Evolutionary conservation across 495 filamentous ascomycete species (phyloP).

Genomic region (Penicillium goetzii): DNA sequence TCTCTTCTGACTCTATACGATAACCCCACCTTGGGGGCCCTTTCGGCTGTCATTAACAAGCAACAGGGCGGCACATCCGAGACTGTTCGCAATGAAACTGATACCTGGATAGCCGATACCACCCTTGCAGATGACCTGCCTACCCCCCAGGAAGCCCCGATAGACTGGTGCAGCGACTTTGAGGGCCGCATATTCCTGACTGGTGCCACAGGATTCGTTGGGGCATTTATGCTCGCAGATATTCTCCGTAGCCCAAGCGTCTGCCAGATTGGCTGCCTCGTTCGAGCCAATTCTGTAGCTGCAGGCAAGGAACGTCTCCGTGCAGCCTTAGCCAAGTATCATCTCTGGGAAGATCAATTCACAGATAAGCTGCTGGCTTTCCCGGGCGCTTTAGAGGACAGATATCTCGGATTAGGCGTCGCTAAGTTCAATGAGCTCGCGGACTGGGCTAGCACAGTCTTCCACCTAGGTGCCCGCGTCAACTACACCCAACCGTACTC

Average conservation of each 20-base stretch:
- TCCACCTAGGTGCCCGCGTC: conserved; percentile 25
- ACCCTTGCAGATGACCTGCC: conserved; percentile 13
- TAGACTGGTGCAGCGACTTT: conserved; percentile 21
- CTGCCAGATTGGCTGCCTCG: conserved; percentile 11
- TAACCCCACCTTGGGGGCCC: background rate
- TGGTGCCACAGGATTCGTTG: conserved; percentile 79
- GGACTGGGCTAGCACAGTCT: conserved; percentile 27
- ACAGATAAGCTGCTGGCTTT: conserved; percentile 16
- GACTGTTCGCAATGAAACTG: conserved; percentile 12
- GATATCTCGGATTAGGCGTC: conserved; percentile 8
- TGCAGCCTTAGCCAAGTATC: conserved; percentile 14
- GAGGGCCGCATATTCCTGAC: conserved; percentile 63
- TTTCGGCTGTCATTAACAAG: conserved; percentile 2
- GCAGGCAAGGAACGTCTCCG: conserved; percentile 9
- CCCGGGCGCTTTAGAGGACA: conserved; percentile 15
- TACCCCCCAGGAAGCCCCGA: background rate
- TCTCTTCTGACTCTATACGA: conserved; percentile 19
- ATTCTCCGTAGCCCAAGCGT: conserved; percentile 14
- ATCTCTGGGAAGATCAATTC: conserved; percentile 17
- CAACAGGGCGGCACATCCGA: background rate
- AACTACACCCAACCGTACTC: conserved; percentile 31
- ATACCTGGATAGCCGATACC: conserved; percentile 15
- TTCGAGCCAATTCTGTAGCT: background rate
- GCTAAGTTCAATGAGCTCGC: conserved; percentile 22
- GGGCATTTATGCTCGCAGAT: conserved; percentile 43